Evolutionary conservation across 2,329 filamentous ascomycete species (phyloP).

Genomic region (Onygenales sp.): DNA sequence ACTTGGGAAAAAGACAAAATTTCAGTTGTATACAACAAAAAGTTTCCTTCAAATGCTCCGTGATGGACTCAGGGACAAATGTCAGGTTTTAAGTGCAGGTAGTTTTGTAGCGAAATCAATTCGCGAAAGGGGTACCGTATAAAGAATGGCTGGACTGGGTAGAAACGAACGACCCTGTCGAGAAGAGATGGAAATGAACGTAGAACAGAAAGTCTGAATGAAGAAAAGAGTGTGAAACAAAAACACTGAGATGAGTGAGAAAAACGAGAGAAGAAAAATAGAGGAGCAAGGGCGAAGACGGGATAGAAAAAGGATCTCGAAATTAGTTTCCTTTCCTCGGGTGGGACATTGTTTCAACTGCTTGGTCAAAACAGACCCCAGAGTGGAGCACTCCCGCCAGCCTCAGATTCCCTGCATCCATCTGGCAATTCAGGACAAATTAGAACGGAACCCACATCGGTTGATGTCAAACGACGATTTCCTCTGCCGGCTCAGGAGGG

Average conservation of each 20-base stretch:
- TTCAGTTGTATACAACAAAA: conserved; percentile 4
- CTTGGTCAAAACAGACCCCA: not conserved
- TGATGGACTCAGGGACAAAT: conserved; percentile 8
- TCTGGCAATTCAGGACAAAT: not conserved
- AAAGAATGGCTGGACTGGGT: conserved; percentile 10
- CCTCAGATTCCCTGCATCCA: not conserved
- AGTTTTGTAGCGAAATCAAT: conserved; percentile 25
- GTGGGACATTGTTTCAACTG: not conserved
- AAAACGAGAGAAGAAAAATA: conserved; percentile 10
- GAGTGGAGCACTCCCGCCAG: not conserved
- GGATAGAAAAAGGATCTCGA: not conserved
- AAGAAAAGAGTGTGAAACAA: conserved; percentile 9
- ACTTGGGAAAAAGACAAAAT: conserved; percentile 1
- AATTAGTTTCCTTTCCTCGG: conserved; percentile 1
- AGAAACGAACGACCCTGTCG: conserved; percentile 8
- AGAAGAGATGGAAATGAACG: conserved; percentile 2
- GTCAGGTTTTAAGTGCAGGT: not conserved
- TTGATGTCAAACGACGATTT: not conserved
- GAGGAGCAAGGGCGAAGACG: conserved; percentile 2
- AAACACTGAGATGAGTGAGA: conserved; percentile 8
- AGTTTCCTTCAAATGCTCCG: conserved; percentile 5
- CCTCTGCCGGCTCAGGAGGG: not conserved
- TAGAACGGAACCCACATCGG: not conserved
- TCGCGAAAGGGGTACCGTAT: conserved; percentile 15
- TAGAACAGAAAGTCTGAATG: conserved; percentile 8